Percentiles rank a stretch among this genome's conserved stretches.
These are phyloP conservation scores for Termitomyces heimii DNA, from an alignment of 768 basidiomycete species.

Conservation along the genomic window DNA sequence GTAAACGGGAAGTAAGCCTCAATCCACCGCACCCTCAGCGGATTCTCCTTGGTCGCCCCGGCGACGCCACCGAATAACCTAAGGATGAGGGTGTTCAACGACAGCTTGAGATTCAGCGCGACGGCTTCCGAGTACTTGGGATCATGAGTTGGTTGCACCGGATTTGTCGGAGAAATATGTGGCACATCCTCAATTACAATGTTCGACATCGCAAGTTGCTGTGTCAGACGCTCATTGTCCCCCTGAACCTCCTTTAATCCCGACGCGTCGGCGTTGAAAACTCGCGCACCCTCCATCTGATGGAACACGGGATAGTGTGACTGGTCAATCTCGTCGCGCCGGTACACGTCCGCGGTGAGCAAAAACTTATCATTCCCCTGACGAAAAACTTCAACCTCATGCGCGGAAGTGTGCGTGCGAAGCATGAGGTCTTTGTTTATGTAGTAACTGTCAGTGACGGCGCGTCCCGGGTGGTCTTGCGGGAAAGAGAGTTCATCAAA, in stretches of 20 bases:
- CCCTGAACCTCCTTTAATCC: slow-evolving; percentile 60
- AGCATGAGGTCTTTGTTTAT: slow-evolving; percentile 88
- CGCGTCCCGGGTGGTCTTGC: slow-evolving; percentile 86
- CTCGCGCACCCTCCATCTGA: slow-evolving; percentile 92
- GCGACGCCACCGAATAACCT: slow-evolving; percentile 67
- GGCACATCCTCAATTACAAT: slow-evolving; percentile 87
- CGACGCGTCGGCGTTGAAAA: slow-evolving; percentile 57
- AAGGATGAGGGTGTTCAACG: slow-evolving; percentile 81
- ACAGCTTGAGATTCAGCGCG: slow-evolving; percentile 82
- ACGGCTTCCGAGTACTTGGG: slow-evolving; percentile 66
- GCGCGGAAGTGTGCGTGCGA: slow-evolving; percentile 96
- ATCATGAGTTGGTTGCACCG: slow-evolving; percentile 74
- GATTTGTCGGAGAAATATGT: slow-evolving; percentile 68
- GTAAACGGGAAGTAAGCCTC: slow-evolving; percentile 99
- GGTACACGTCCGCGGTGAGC: slow-evolving; percentile 93
- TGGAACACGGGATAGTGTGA: slow-evolving; percentile 98
- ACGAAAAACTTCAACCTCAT: slow-evolving; percentile 89
- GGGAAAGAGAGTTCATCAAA: slow-evolving; percentile 98
- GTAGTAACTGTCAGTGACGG: slow-evolving; percentile 92
- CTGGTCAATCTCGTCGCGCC: slow-evolving; percentile 95
- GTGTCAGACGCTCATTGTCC: slow-evolving; percentile 62
- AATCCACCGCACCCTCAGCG: slow-evolving; percentile 91
- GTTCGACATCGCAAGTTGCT: slow-evolving; percentile 59
- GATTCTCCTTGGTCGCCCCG: slow-evolving; percentile 49
- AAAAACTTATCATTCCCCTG: slow-evolving; percentile 79